Evolutionary conservation across 805 yeast species (phyloP).

Genomic region (Candida namnaoensis): DNA sequence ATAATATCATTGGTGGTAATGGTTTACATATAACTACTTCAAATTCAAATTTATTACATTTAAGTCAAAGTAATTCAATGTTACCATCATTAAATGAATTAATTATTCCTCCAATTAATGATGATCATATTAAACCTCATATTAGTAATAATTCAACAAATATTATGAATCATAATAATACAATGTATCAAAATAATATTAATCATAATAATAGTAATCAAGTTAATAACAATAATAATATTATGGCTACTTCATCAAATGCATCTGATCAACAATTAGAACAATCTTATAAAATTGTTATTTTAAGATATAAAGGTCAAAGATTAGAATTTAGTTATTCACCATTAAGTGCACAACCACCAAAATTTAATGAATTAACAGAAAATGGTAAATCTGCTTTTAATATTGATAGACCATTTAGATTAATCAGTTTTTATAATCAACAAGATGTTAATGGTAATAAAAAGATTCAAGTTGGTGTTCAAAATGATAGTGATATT

Average conservation of each 20-base stretch:
- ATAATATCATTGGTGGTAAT: slow-evolving; percentile 10
- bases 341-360: slow-evolving; percentile 62
- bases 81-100: slow-evolving; percentile 4
- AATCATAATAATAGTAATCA: not conserved
- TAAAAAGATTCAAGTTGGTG: slow-evolving; percentile 1
- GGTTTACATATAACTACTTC: too few relatives aligned
- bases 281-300: slow-evolving; percentile 22
- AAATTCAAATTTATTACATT: not conserved
- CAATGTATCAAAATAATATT: not conserved
- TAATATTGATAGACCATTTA: slow-evolving; percentile 25
- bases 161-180: too few relatives aligned
- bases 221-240: slow-evolving; percentile 4
- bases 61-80: slow-evolving; percentile 10
- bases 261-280: slow-evolving; percentile 23
- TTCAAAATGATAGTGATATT: slow-evolving; percentile 2
- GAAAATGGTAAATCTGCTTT: slow-evolving; percentile 74
- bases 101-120: not conserved
- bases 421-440: not conserved
- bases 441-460: not conserved
- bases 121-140: not conserved
- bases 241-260: slow-evolving; percentile 21
- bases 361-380: slow-evolving; percentile 68
- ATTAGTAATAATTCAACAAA: not conserved
- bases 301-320: slow-evolving; percentile 42
- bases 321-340: slow-evolving; percentile 60